Conservation (phyloP, 768 basidiomycete species). For the Pleurotus citrinopileatus region DNA sequence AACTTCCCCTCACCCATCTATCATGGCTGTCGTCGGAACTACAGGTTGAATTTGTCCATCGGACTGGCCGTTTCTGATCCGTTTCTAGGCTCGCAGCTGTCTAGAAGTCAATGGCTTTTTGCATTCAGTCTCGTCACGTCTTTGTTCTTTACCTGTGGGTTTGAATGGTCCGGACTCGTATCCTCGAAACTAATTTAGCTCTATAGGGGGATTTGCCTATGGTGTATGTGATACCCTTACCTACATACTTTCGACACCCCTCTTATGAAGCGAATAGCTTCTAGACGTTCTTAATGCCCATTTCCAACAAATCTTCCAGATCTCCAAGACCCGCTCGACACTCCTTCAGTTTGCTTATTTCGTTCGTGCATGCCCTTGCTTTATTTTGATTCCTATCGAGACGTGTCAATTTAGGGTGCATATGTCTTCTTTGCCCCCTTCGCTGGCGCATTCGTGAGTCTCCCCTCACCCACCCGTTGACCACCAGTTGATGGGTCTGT, state of each 20-base stretch:
- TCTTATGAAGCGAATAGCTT: constrained; percentile 33
- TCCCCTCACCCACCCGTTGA: not conserved
- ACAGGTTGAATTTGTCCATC: not conserved
- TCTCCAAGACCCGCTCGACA: constrained; percentile 69
- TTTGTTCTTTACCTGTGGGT: constrained; percentile 71
- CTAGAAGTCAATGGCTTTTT: constrained; percentile 45
- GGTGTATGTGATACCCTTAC: constrained; percentile 39
- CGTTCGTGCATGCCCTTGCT: not conserved
- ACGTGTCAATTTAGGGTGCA: constrained; percentile 34
- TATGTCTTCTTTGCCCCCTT: constrained; percentile 60
- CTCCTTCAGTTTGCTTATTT: constrained; percentile 75
- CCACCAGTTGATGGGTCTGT: constrained; percentile 1
- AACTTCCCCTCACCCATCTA: not conserved
- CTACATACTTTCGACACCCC: constrained; percentile 16
- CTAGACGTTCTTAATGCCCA: constrained; percentile 71
- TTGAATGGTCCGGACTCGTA: not conserved
- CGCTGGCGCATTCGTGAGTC: constrained; percentile 54
- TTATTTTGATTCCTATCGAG: not conserved
- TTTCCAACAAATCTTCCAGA: constrained; percentile 68
- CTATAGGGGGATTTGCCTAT: constrained; percentile 65
- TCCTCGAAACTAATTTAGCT: not conserved
- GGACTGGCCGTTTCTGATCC: not conserved
- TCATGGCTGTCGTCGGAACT: constrained; percentile 9
- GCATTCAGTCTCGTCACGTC: constrained; percentile 71
- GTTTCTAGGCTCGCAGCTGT: constrained; percentile 38